Percentiles rank a stretch among this genome's conserved stretches.
These are phyloP conservation scores for Trichothecium roseum DNA, from an alignment of 2,329 filamentous ascomycete genomes.

Conservation along the genomic window DNA sequence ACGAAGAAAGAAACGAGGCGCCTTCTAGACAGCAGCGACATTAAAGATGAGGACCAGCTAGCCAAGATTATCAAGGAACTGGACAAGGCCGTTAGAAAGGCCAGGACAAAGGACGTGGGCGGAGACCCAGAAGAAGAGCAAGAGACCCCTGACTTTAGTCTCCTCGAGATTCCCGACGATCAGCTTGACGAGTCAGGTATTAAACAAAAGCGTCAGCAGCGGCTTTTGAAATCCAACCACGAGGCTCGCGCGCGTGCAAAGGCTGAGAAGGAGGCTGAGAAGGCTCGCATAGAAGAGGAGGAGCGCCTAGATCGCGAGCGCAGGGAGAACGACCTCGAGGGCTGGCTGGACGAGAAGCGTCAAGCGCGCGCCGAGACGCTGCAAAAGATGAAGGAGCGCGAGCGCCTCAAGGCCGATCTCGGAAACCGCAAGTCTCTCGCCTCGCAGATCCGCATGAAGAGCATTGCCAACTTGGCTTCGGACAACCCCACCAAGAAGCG, in stretches of 20 bases:
- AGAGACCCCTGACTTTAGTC: slow-evolving; percentile 74
- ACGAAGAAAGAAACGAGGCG: slow-evolving; percentile 88
- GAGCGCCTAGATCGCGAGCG: slow-evolving; percentile 75
- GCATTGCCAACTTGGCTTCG: slow-evolving; percentile 87
- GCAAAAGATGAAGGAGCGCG: slow-evolving; percentile 83
- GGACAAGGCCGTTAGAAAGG: slow-evolving; percentile 80
- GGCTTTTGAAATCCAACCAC: slow-evolving; percentile 86
- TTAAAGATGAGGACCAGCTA: slow-evolving; percentile 81
- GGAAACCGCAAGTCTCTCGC: slow-evolving; percentile 95
- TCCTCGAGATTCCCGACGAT: slow-evolving; percentile 84
- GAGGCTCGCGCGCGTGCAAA: slow-evolving; percentile 91
- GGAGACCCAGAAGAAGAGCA: slow-evolving; percentile 70
- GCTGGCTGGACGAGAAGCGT: slow-evolving; percentile 77
- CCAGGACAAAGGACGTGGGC: slow-evolving; percentile 87
- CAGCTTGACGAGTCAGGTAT: slow-evolving; percentile 83
- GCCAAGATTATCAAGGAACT: slow-evolving; percentile 81
- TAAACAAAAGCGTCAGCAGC: slow-evolving; percentile 88
- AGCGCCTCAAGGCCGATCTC: slow-evolving; percentile 85
- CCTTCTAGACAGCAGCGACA: slow-evolving; percentile 78
- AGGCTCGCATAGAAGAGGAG: slow-evolving; percentile 72
- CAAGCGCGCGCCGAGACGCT: slow-evolving; percentile 60
- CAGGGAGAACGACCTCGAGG: slow-evolving; percentile 72
- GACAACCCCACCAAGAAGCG: slow-evolving; percentile 80
- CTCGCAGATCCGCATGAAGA: slow-evolving; percentile 97
- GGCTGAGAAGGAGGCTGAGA: slow-evolving; percentile 89